A percentile compares a stretch with the other conserved stretches of the same genome.
Conservation (phyloP, 108 stramenopile genomes). For the Skeletonema grethae region DNA sequence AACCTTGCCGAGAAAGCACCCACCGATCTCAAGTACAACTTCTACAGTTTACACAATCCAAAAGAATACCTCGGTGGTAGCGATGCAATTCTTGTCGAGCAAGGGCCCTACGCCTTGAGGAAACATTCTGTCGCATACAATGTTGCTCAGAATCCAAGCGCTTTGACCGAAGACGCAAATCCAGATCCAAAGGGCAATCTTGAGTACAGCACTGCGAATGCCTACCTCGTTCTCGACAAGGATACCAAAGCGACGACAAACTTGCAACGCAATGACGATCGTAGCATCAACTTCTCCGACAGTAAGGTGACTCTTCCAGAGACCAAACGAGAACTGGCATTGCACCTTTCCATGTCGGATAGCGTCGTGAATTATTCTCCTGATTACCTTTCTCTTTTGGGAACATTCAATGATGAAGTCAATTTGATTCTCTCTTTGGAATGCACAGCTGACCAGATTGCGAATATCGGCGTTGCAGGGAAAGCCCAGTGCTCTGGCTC, state of each 20-base stretch:
- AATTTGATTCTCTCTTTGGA: slow-evolving; percentile 44
- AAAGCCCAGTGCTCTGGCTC: slow-evolving; percentile 39
- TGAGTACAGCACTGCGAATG: slow-evolving; percentile 52
- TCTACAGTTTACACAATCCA: slow-evolving; percentile 52
- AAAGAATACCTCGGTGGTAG: slow-evolving; percentile 49
- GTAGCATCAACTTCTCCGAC: slow-evolving; percentile 31
- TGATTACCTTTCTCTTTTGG: slow-evolving; percentile 45
- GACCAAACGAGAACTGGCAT: slow-evolving; percentile 29
- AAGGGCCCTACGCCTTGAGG: slow-evolving; percentile 51
- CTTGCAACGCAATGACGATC: slow-evolving; percentile 41
- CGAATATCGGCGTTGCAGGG: slow-evolving; percentile 49
- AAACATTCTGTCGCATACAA: slow-evolving; percentile 49
- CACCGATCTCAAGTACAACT: slow-evolving; percentile 47
- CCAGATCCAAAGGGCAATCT: slow-evolving; percentile 46
- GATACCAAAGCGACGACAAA: slow-evolving; percentile 46
- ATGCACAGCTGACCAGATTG: slow-evolving; percentile 50
- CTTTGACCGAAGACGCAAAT: slow-evolving; percentile 25
- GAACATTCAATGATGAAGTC: slow-evolving; percentile 48
- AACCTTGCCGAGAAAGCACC: slow-evolving; percentile 47
- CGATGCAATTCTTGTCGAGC: slow-evolving; percentile 50
- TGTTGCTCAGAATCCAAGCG: slow-evolving; percentile 35
- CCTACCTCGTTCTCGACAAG: slow-evolving; percentile 51
- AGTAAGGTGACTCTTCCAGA: slow-evolving; percentile 34
- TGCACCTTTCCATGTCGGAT: slow-evolving; percentile 51
- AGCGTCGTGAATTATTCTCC: slow-evolving; percentile 46